Base-by-base conservation (phyloP, 2,329 filamentous ascomycete species). In the Calonectria hawksworthii region DNA sequence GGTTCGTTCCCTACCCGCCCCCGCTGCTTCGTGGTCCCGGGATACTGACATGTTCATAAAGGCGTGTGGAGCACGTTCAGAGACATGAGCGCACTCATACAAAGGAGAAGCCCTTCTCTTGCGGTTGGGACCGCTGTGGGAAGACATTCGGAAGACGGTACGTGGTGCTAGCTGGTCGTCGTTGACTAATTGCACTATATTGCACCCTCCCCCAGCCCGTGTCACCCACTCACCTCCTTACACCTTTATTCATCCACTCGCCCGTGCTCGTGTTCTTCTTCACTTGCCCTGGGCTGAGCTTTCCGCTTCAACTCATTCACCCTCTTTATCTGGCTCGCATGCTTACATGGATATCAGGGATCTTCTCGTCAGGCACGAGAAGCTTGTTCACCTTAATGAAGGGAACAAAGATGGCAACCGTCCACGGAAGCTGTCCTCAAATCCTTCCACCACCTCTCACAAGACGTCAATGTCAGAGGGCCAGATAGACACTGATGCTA, bases 341-440 rank as follows among this genome's bases (percentile, higher is more conserved):
- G 78, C 89, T 91, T 89, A 90, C 86, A 92, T 91, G 90, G 87
- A 92, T 85, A 91, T 90, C 85, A 92, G 91, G 78, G 91, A 92
- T 83, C 88, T 93, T 75, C 87, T 93, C 78, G 90, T 92, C 76
- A 88, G 91, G 76, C 91, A 93, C 84, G 90, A 92, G 85, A 92
- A 92, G 84, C 89, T 92, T 78, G 90, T 92, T 79, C 91, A 93
- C 82, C 88, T 92, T 81, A 92, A 90, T 84, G 90, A 92, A 83
- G 88, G 88, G 77, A 89, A 85, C 83, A 91, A 90, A 78, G 90
- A 92, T 80, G 87, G 85, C 76, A 85, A 80, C 79, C 86, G 89
- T 68, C 86, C 86, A 32, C 86, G 90, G 75, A 92, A 90, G 80
- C 82, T 87, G n/a, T 91, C 90, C 21, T 87, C 88, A 18, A 88